Evolutionary conservation across 2,329 filamentous ascomycete species (phyloP).

Genomic region (Metarhizium humberi): DNA sequence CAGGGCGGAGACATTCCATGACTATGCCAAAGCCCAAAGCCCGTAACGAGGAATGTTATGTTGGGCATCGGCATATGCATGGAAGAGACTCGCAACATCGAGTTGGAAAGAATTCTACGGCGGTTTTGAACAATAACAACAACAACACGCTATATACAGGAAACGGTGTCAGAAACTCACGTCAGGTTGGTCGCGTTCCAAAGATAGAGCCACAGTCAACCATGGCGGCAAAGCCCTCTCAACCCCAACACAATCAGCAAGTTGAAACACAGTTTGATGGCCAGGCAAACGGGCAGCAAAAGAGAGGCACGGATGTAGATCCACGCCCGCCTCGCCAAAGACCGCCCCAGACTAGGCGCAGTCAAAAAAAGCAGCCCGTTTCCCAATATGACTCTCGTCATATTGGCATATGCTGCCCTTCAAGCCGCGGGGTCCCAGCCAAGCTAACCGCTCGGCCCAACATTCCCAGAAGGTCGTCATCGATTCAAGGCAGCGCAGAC

Average conservation of each 20-base stretch:
- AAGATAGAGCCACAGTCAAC: not conserved
- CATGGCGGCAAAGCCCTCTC: not conserved
- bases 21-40: slow-evolving; percentile 3
- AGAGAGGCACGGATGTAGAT: not conserved
- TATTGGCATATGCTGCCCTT: slow-evolving; percentile 17
- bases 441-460: slow-evolving; percentile 20
- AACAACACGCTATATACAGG: not conserved
- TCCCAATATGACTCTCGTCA: slow-evolving; percentile 12
- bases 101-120: not conserved
- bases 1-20: slow-evolving; percentile 6
- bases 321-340: not conserved
- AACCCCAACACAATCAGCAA: not conserved
- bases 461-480: slow-evolving; percentile 26
- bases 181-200: not conserved
- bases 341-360: not conserved
- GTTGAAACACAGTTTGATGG: not conserved
- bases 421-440: slow-evolving; percentile 15
- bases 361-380: not conserved
- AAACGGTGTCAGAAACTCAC: not conserved
- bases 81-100: not conserved
- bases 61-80: not conserved
- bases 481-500: slow-evolving; percentile 16
- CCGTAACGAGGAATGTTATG: not conserved
- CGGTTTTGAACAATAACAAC: not conserved
- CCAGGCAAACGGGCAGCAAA: not conserved